These are phyloP conservation scores for Stentor coeruleus DNA, from an alignment of 73 alveolate genomes.

Conservation along the genomic window DNA sequence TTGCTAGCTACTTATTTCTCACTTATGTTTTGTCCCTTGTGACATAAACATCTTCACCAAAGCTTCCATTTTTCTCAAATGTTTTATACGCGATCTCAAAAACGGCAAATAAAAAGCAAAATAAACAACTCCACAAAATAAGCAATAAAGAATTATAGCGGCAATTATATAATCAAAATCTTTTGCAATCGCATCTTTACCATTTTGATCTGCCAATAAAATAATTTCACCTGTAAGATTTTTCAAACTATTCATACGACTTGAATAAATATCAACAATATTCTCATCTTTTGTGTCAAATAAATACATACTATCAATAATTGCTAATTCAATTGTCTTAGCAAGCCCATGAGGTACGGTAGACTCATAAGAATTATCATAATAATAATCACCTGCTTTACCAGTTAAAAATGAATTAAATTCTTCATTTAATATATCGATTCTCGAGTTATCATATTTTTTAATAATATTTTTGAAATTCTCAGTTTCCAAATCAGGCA, in stretches of 20 bases:
- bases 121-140: no score
- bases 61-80: neutral
- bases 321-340: neutral
- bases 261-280: no score
- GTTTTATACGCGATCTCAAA: neutral
- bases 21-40: no score
- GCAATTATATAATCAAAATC: neutral
- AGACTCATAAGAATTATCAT: neutral
- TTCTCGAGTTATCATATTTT: no score
- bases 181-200: neutral
- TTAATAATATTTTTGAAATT: no score
- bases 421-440: neutral
- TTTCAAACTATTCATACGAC: neutral
- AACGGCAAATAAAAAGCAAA: neutral
- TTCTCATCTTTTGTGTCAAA: neutral
- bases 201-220: neutral
- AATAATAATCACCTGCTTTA: neutral
- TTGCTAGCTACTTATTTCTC: no score
- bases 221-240: neutral
- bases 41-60: neutral
- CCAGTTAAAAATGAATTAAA: neutral
- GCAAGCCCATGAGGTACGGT: neutral
- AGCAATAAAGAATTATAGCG: neutral
- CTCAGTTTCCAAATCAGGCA: neutral
- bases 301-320: neutral